Evolutionary conservation across 352 stramenopile genomes (phyloP).

Genomic region (Pythium folliculosum): DNA sequence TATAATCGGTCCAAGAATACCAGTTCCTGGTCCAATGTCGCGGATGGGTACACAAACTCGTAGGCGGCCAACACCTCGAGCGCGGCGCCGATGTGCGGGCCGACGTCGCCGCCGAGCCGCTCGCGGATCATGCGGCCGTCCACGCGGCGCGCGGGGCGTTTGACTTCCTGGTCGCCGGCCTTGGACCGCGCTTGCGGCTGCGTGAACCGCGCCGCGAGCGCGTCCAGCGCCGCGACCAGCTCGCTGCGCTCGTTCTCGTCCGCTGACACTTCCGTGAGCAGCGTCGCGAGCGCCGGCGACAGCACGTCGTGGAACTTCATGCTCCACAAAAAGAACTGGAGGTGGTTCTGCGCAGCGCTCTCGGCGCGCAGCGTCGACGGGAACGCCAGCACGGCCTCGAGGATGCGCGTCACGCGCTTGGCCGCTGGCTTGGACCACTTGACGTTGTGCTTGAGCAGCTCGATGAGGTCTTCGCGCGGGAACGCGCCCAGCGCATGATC

Average conservation of each 20-base stretch:
- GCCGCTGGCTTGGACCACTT: slow-evolving; percentile 73
- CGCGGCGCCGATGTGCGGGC: slow-evolving; percentile 41
- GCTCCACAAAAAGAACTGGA: slow-evolving; percentile 75
- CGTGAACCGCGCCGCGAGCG: slow-evolving; percentile 37
- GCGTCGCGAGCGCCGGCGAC: slow-evolving; percentile 48
- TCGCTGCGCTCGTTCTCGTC: slow-evolving; percentile 19
- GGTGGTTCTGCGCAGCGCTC: slow-evolving; percentile 29
- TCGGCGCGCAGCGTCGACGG: slow-evolving; percentile 21
- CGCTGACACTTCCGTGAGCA: slow-evolving; percentile 34
- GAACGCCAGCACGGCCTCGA: slow-evolving; percentile 63
- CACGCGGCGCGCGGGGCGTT: slow-evolving; percentile 35
- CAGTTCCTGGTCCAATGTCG: slow-evolving; percentile 21
- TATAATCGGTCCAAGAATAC: slow-evolving; percentile 25
- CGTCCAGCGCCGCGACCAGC: slow-evolving; percentile 38
- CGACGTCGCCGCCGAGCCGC: slow-evolving; percentile 38
- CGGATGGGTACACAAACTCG: slow-evolving; percentile 45
- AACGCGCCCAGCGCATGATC: slow-evolving; percentile 33
- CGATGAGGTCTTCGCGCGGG: slow-evolving; percentile 48
- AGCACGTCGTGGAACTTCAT: slow-evolving; percentile 62
- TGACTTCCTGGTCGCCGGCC: slow-evolving; percentile 4
- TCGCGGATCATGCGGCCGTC: slow-evolving; percentile 53
- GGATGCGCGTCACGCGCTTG: slow-evolving; percentile 64
- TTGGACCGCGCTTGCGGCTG: slow-evolving; percentile 16
- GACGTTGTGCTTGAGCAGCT: slow-evolving; percentile 75
- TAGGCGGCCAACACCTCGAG: slow-evolving; percentile 60